These are phyloP conservation scores for Candida hispaniensis DNA, from an alignment of 805 yeast species.

Conservation along the genomic window DNA sequence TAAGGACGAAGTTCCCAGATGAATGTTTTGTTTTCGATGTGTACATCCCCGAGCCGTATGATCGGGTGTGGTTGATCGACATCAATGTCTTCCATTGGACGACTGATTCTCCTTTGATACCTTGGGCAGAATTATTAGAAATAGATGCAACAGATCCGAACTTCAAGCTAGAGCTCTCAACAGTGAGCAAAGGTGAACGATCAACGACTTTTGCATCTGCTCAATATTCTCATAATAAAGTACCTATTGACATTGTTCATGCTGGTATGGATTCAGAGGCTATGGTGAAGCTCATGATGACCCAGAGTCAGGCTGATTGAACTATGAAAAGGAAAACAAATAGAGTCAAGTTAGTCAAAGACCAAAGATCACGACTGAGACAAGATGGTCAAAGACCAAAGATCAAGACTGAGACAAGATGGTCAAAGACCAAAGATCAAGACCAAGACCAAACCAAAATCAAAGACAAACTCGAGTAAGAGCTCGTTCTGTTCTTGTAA, in stretches of 20 bases:
- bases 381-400: no score
- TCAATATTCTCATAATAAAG: constrained; percentile 82
- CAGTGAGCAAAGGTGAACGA: constrained; percentile 53
- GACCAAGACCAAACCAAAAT: no score
- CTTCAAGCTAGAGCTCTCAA: constrained; percentile 39
- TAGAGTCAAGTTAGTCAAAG: no score
- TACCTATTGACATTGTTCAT: constrained; percentile 83
- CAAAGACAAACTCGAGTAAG: no score
- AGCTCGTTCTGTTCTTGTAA: no score
- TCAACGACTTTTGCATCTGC: constrained; percentile 66
- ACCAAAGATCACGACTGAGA: no score
- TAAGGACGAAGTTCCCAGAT: constrained; percentile 43
- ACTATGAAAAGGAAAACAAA: no score
- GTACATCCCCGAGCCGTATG: constrained; percentile 67
- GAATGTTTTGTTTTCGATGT: constrained; percentile 62
- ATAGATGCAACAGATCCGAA: constrained; percentile 20
- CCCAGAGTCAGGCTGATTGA: no score
- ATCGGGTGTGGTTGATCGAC: constrained; percentile 61
- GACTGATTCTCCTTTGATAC: constrained; percentile 67
- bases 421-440: no score
- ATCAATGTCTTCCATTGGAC: constrained; percentile 74
- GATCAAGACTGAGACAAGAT: no score
- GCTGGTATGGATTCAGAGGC: constrained; percentile 61
- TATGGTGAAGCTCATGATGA: constrained; percentile 41
- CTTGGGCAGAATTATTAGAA: constrained; percentile 68